A percentile compares a stretch with the other conserved stretches of the same genome.
Evolutionary conservation across 352 stramenopile species (phyloP).

Genomic region (Globisporangium heterothallicum): DNA sequence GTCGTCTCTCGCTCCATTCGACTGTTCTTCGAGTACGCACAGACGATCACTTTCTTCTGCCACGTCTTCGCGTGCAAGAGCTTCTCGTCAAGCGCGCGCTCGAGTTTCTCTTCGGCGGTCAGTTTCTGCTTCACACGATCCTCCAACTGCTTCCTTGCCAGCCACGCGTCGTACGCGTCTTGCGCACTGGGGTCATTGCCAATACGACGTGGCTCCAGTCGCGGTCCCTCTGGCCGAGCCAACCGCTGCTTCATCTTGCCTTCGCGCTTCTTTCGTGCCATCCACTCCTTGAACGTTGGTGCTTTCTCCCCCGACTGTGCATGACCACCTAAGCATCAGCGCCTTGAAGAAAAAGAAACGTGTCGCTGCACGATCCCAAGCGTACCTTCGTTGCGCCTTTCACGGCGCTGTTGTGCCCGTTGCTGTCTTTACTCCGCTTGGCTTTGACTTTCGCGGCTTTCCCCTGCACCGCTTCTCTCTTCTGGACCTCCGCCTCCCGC

Average conservation of each 20-base stretch:
- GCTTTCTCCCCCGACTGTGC: not conserved
- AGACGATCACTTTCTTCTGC: constrained; percentile 66
- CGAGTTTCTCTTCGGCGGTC: constrained; percentile 18
- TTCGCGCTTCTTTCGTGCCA: constrained; percentile 10
- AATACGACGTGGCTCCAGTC: too few species aligned
- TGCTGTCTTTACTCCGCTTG: constrained; percentile 1
- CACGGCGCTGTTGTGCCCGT: constrained; percentile 6
- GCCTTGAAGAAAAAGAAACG: not conserved
- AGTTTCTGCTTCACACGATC: constrained; percentile 34
- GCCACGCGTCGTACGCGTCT: constrained; percentile 33
- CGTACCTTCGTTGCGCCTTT: constrained; percentile 6
- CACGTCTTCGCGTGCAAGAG: constrained; percentile 40
- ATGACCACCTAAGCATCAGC: not conserved
- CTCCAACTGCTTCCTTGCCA: constrained; percentile 41
- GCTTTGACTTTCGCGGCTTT: constrained; percentile 11
- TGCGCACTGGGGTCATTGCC: not conserved
- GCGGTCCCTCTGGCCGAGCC: too few species aligned
- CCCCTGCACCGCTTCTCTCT: constrained; percentile 1
- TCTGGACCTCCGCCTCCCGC: constrained; percentile 1
- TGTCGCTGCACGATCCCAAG: not conserved
- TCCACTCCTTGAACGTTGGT: constrained; percentile 13
- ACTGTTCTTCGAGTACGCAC: constrained; percentile 66
- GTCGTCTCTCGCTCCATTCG: not conserved
- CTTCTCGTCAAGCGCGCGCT: constrained; percentile 22
- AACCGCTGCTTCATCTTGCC: not conserved